Evolutionary conservation across 208 protist genomes (phyloP).

Genomic region (Leishmania gerbilli): DNA sequence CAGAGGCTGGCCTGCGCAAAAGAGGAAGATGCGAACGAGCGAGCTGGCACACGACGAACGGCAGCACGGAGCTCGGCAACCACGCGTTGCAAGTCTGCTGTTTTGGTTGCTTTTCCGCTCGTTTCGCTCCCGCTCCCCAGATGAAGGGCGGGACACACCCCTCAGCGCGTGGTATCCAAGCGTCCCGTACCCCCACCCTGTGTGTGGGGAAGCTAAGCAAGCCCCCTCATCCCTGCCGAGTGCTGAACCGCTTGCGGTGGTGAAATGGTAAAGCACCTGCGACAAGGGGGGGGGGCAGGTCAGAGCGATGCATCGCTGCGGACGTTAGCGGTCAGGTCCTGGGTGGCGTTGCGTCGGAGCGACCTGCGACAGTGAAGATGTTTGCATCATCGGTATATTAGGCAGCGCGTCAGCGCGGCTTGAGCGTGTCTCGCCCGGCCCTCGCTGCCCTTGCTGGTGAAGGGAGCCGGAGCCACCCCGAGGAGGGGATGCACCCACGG

Average conservation of each 20-base stretch:
- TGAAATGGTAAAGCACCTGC: neutral
- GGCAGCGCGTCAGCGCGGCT: neutral
- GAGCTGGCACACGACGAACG: neutral
- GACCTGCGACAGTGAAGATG: neutral
- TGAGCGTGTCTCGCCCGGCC: neutral
- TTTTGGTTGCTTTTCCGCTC: neutral
- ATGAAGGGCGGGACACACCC: neutral
- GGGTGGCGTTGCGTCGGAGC: slow-evolving; percentile 1
- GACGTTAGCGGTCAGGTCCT: neutral
- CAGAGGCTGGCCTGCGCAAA: neutral
- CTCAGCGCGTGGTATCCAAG: neutral
- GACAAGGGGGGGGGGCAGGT: neutral
- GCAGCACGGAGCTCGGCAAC: neutral
- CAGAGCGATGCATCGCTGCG: neutral
- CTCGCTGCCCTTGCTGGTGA: no score
- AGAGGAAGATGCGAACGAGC: neutral
- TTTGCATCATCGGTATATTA: neutral
- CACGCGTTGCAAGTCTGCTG: neutral
- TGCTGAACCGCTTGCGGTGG: neutral
- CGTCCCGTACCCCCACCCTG: no score
- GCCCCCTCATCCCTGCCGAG: neutral
- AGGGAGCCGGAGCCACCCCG: neutral
- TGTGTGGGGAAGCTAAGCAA: neutral
- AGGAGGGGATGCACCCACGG: neutral
- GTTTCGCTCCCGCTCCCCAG: no score